Conservation (phyloP, 352 stramenopile species). For the Globisporangium cylindrosporum region DNA sequence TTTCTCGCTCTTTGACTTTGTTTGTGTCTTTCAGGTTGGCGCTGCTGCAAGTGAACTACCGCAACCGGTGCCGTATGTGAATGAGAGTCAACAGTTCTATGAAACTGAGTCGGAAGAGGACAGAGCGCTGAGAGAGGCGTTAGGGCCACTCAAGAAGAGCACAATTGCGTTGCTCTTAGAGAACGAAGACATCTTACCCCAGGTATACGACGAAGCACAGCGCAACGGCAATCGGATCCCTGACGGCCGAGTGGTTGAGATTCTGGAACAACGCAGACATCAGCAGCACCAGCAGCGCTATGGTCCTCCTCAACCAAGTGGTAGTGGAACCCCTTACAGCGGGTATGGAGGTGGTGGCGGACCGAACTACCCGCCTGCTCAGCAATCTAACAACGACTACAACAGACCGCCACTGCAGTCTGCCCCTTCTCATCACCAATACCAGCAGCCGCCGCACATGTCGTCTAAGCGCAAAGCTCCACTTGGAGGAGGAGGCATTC, state of each 20-base stretch:
- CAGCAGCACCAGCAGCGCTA: slow-evolving; percentile 29
- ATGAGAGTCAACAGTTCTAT: slow-evolving; percentile 16
- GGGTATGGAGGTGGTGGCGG: slow-evolving; percentile 27
- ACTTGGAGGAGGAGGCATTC: slow-evolving; percentile 21
- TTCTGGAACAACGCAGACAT: slow-evolving; percentile 64
- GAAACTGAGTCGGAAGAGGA: slow-evolving; percentile 50
- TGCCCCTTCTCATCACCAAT: neutral
- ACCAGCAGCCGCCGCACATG: slow-evolving; percentile 18
- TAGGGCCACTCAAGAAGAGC: slow-evolving; percentile 67
- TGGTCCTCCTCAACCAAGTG: slow-evolving; percentile 28
- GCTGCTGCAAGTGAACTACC: slow-evolving; percentile 6
- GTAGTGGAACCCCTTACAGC: slow-evolving; percentile 25
- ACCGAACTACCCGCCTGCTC: slow-evolving; percentile 19
- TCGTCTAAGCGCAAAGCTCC: slow-evolving; percentile 46
- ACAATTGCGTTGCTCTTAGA: slow-evolving; percentile 74
- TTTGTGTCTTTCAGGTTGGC: slow-evolving; percentile 11
- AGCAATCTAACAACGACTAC: slow-evolving; percentile 22
- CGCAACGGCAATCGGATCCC: slow-evolving; percentile 73
- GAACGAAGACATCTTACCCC: slow-evolving; percentile 68
- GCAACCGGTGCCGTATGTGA: neutral
- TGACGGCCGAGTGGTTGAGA: slow-evolving; percentile 74
- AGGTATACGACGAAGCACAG: slow-evolving; percentile 81
- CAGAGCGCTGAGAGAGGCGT: slow-evolving; percentile 51
- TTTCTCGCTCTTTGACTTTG: neutral
- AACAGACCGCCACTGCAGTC: slow-evolving; percentile 8